Evolutionary conservation across 352 stramenopile genomes (phyloP), one percentile per base, ranked within the genome.

Genomic region (Phytopythium cucurbitacearum): DNA sequence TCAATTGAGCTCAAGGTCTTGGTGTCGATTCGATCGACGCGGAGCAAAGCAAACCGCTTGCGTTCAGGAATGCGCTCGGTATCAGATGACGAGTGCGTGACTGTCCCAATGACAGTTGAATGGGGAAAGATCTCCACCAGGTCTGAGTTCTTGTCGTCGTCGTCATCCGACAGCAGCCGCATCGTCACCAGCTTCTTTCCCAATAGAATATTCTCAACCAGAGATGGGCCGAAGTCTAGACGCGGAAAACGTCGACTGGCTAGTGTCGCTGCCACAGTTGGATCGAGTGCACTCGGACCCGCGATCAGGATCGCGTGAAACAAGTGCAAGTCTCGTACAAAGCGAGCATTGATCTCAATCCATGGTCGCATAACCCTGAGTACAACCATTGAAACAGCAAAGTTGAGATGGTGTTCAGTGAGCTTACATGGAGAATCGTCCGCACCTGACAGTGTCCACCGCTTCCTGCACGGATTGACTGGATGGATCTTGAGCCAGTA

Each of bases 271-370:
- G 9, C 21, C 15, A 45, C 35, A 5, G 35, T 4, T 6, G 37
- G 21, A 12, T 21, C 12, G 11, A 51, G 36, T 2, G 42, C n/a
- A 32, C n/a, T 8, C 10, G 55, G n/a, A 7, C 59, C 42, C n/a
- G 57, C 51, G 4, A 9, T 48, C 5, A 70, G 38, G 2, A 75
- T 52, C 7, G 52, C 28, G 10, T 67, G 56, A 37, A 89, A 85
- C 34, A 76, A 50, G 16, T 64, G 35, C 13, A 91, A 56, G 52
- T 89, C 72, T 4, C 34, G 48, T 16, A 67, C 70, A 40, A 91
- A 91, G 39, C 74, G 62, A 3, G 61, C 21, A 37, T 91, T 91
- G 49, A 87, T 83, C 13, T 73, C 70, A 33, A 91, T 77, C 81
- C 81, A 91, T 37, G 81, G 78, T 1, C 81, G 76, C 40, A 81